These are phyloP conservation scores for Stentor roeselii DNA, from an alignment of 73 alveolate genomes.

Conservation along the genomic window DNA sequence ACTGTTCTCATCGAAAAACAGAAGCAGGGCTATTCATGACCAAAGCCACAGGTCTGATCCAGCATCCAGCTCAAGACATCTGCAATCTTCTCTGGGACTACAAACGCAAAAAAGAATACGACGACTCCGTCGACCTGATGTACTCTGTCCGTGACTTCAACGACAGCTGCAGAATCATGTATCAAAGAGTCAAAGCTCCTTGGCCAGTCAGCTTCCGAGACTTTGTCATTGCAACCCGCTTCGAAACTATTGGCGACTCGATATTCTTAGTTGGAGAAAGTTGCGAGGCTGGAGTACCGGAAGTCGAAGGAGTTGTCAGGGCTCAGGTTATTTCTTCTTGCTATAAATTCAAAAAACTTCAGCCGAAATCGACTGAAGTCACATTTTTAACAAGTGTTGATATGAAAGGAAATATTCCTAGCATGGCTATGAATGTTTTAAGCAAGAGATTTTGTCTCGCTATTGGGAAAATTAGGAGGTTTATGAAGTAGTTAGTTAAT, in stretches of 20 bases:
- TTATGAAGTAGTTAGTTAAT: too few species aligned
- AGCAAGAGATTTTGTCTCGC: not conserved
- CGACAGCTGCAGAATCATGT: not conserved
- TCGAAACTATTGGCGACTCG: not conserved
- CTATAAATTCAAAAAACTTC: not conserved
- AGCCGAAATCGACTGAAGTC: not conserved
- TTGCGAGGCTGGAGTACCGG: not conserved
- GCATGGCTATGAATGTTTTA: not conserved
- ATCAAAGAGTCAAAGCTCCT: not conserved
- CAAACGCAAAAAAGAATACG: not conserved
- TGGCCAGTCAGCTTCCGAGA: not conserved
- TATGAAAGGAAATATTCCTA: not conserved
- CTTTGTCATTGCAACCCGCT: not conserved
- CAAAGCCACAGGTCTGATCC: not conserved
- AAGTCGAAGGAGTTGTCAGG: conserved; percentile 4
- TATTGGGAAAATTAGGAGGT: not conserved
- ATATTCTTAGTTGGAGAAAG: not conserved
- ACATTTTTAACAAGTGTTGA: not conserved
- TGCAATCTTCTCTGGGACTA: not conserved
- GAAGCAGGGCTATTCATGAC: not conserved
- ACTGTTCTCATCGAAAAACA: not conserved
- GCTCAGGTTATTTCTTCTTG: not conserved
- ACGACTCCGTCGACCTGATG: not conserved
- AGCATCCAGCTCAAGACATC: not conserved
- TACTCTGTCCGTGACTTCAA: not conserved